A percentile compares a stretch with the other conserved stretches of the same genome.
These are phyloP conservation scores for Cyclotella cryptica DNA, from an alignment of 108 stramenopile species.

Conservation along the genomic window DNA sequence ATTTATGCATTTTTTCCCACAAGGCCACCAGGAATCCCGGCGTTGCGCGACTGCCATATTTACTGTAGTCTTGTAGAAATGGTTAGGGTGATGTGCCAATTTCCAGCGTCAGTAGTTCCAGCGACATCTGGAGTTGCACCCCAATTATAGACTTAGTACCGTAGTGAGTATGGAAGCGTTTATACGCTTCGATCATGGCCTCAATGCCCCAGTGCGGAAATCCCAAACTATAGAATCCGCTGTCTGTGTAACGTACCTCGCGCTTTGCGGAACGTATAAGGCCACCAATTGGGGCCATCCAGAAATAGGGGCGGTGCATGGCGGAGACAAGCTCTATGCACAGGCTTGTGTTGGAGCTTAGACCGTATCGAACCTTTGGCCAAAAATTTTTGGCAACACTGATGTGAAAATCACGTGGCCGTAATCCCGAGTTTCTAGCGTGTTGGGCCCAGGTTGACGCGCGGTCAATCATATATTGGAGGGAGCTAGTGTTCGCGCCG, in stretches of 20 bases:
- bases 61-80: not conserved
- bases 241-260: not conserved
- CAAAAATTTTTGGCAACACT: conserved; percentile 2
- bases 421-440: not conserved
- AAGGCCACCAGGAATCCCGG: not conserved
- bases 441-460: not conserved
- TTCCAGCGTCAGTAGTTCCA: not conserved
- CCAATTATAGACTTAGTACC: conserved; percentile 1
- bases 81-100: conserved; percentile 6
- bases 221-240: conserved; percentile 11
- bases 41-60: not conserved
- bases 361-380: conserved; percentile 8
- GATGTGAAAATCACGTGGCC: not conserved
- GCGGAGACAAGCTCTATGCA: not conserved
- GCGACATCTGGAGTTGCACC: conserved; percentile 1
- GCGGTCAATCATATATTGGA: not conserved
- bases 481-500: no score
- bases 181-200: not conserved
- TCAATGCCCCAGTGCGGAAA: not conserved
- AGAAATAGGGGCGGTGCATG: not conserved
- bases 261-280: not conserved
- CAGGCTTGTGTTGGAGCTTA: not conserved
- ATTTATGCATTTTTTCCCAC: no score
- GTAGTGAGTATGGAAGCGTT: conserved; percentile 10
- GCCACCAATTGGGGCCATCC: not conserved